Percentiles rank a stretch among this genome's conserved stretches.
These are phyloP conservation scores for Halophytophthora batemanensis DNA, from an alignment of 352 stramenopile species.

Conservation along the genomic window DNA sequence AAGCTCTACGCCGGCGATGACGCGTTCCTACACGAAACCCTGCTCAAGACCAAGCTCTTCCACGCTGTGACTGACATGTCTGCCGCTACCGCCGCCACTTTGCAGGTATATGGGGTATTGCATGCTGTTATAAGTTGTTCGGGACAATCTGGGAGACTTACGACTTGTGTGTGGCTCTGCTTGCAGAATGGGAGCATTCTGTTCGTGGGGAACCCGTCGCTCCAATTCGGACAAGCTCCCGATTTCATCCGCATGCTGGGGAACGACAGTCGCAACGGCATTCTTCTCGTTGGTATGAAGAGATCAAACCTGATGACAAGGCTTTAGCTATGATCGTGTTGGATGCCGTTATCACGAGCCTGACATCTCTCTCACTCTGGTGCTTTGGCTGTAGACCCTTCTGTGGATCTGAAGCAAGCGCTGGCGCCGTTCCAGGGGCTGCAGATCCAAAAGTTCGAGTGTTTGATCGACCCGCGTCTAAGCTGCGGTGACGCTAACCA, in stretches of 20 bases:
- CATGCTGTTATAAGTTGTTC: background rate
- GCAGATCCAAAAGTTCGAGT: constrained; percentile 74
- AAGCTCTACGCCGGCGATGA: constrained; percentile 70
- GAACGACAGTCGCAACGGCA: constrained; percentile 55
- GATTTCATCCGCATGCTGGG: constrained; percentile 61
- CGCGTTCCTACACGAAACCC: constrained; percentile 60
- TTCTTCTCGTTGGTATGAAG: constrained; percentile 66
- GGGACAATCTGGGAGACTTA: background rate
- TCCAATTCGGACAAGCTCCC: constrained; percentile 51
- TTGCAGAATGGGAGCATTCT: constrained; percentile 64
- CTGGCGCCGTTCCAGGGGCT: constrained; percentile 57
- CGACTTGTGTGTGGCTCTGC: background rate
- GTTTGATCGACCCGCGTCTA: constrained; percentile 72
- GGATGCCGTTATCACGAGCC: background rate
- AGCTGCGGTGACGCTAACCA: constrained; percentile 85
- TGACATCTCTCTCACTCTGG: background rate
- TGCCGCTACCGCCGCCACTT: constrained; percentile 33
- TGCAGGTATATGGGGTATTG: constrained; percentile 43
- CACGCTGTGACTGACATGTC: constrained; percentile 44
- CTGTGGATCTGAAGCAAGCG: constrained; percentile 43
- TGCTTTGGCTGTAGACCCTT: constrained; percentile 38
- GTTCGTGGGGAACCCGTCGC: constrained; percentile 66
- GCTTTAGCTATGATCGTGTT: too few species aligned
- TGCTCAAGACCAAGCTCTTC: constrained; percentile 53
- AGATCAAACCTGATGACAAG: background rate